Evolutionary conservation across 2,329 filamentous ascomycete genomes (phyloP), one percentile per base, ranked within the genome.

Genomic region (Cladosporium sp.): DNA sequence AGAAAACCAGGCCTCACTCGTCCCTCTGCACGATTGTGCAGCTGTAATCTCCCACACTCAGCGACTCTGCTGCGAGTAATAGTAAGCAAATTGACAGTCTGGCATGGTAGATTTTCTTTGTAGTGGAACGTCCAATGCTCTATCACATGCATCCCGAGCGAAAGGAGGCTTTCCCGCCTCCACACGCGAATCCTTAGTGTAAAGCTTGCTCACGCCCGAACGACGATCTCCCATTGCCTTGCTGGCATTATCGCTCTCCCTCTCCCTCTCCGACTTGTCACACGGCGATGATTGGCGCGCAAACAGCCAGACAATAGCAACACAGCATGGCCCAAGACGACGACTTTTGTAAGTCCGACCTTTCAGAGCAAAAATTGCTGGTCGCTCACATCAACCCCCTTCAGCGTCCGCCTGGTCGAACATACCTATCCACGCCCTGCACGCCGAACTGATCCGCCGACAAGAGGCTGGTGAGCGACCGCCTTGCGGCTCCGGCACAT

Each of bases 401-500:
- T 65, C 69, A 65, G 61, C 63, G 56, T 59, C 67, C 37, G 62
- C 73, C 68, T 80, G 77, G 75, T 69, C 73, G 62, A 73, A 78
- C 65, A 74, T 82, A 31, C 79, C 81, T 16, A 78, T 78, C 57
- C 72, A 77, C 57, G 66, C 82, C 57, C 80, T 86, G 44, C 80
- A 76, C 67, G 80, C 79, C 40, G 84, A 86, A 75, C 75, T 86
- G 37, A 75, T 74, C 63, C 78, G 83, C 50, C 61, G 61, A 44
- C 61, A 63, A 71, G 75, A 80, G 61, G 72, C 72, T n/a, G 75
- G 75, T 46, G 71, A 73, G 31, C 79, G 80, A 65, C 85, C 85
- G n/a, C 70, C 76, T 52, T 87, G 85, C 73, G 85, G 84, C 29
- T 84, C 82, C n/a, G 80, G 79, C 52, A 75, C 76, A 28, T 72